A percentile compares a stretch with the other conserved stretches of the same genome.
Evolutionary conservation across 306 rosid genomes (phyloP).

Genomic region (Pterocarpus santalinus): DNA sequence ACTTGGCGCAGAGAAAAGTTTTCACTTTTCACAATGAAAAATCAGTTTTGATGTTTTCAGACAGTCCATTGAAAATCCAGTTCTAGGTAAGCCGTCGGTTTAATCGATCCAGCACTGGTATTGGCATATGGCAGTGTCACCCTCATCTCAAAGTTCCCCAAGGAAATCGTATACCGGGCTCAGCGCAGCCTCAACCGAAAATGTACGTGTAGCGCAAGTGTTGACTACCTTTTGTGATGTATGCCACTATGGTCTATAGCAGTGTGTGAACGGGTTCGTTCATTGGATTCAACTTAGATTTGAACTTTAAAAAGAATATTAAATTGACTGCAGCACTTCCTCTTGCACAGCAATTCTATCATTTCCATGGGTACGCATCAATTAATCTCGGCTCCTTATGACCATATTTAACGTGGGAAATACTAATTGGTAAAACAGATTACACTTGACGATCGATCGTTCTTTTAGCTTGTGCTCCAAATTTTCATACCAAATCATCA

Average conservation of each 20-base stretch:
- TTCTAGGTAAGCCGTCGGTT: conserved; percentile 36
- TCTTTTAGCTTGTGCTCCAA: neutral
- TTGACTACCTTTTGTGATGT: neutral
- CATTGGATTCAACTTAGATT: neutral
- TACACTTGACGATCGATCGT: neutral
- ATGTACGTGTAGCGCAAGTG: too few species aligned
- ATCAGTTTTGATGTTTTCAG: neutral
- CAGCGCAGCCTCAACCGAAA: neutral
- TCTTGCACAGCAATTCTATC: neutral
- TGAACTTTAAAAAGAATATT: neutral
- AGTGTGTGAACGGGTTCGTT: neutral
- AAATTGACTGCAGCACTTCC: neutral
- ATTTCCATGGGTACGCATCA: neutral
- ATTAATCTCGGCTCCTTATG: neutral
- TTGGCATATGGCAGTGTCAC: neutral
- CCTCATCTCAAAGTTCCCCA: conserved; percentile 5
- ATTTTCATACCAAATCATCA: conserved; percentile 1
- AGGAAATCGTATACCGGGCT: neutral
- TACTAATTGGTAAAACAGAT: neutral
- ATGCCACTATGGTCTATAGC: neutral
- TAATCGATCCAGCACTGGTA: neutral
- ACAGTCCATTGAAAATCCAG: neutral
- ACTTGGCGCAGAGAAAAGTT: conserved; percentile 23
- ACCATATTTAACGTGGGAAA: neutral
- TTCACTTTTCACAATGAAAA: neutral